Conservation (phyloP, 805 yeast species). For the Myxozyma vanderwaltii region DNA sequence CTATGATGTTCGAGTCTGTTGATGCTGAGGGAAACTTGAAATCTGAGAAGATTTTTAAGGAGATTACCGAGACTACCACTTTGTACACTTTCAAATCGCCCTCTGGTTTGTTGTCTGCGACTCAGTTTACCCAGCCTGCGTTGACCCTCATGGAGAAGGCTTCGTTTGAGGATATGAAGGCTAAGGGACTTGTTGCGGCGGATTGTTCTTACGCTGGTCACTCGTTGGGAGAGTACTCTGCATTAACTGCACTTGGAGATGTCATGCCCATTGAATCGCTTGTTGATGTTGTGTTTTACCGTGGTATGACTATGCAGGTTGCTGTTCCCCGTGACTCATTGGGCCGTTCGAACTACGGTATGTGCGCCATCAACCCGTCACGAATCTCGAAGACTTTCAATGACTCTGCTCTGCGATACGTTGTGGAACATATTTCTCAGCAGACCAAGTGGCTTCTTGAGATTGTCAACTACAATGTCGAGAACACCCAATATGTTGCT, state of each 20-base stretch:
- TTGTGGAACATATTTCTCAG: conserved; percentile 80
- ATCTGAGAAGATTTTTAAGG: conserved; percentile 94
- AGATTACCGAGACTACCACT: conserved; percentile 75
- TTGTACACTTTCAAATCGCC: conserved; percentile 89
- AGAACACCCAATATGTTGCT: conserved; percentile 96
- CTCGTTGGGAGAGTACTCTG: conserved; percentile 98
- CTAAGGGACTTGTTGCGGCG: conserved; percentile 92
- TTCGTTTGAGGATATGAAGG: conserved; percentile 93
- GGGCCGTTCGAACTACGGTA: conserved; percentile 98
- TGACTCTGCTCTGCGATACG: conserved; percentile 92
- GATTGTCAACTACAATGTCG: conserved; percentile 97
- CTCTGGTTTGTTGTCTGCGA: conserved; percentile 93
- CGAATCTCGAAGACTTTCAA: conserved; percentile 85
- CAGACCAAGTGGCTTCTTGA: conserved; percentile 93
- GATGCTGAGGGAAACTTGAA: conserved; percentile 78
- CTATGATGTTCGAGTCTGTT: conserved; percentile 97
- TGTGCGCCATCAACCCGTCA: conserved; percentile 98
- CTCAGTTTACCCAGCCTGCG: conserved; percentile 99
- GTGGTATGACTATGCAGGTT: conserved; percentile 99
- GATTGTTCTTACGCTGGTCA: conserved; percentile 98
- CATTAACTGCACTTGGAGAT: conserved; percentile 93
- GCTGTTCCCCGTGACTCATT: conserved; percentile 96
- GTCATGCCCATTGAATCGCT: conserved; percentile 92
- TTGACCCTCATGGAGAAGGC: conserved; percentile 99
- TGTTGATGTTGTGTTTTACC: conserved; percentile 62